phyloP scores from a whole-genome alignment of 208 protist genomes.

The Acanthamoeba quina region DNA sequence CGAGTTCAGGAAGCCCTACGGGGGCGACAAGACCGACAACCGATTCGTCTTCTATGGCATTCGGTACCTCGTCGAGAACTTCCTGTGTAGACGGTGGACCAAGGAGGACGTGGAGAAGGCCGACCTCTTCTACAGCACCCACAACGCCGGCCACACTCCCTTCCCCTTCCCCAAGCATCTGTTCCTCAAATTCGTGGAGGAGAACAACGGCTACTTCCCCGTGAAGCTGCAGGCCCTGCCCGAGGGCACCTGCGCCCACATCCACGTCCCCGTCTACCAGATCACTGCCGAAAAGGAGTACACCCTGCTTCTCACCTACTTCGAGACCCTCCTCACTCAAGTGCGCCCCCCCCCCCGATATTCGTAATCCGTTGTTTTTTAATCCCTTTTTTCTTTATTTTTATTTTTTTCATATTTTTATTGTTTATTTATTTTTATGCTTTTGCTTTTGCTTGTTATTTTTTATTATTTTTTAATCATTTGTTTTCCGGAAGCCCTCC shows the following conservation, averaged over 20 bases:
- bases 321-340: conserved; percentile 80
- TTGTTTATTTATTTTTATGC: not conserved
- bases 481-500: too few relatives aligned
- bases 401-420: not conserved
- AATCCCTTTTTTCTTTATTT: not conserved
- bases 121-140: conserved; percentile 76
- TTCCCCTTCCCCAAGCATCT: conserved; percentile 79
- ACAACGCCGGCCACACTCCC: conserved; percentile 75
- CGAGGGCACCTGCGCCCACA: conserved; percentile 80
- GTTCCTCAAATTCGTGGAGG: conserved; percentile 77
- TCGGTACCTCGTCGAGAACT: conserved; percentile 78
- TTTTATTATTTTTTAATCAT: not conserved
- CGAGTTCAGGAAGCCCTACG: conserved; percentile 78
- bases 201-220: conserved; percentile 80
- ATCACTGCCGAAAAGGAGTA: conserved; percentile 80
- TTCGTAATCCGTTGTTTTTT: not conserved
- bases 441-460: not conserved
- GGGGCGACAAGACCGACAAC: conserved; percentile 75
- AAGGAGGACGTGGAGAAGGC: conserved; percentile 74
- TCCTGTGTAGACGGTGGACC: conserved; percentile 75
- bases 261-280: conserved; percentile 79
- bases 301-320: conserved; percentile 76
- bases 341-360: not conserved
- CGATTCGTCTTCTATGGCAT: conserved; percentile 82
- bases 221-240: conserved; percentile 67